Percentiles rank a stretch among this genome's conserved stretches.
phyloP scores from a whole-genome alignment of 805 yeast genomes.

The Metschnikowia cerradonensis region DNA sequence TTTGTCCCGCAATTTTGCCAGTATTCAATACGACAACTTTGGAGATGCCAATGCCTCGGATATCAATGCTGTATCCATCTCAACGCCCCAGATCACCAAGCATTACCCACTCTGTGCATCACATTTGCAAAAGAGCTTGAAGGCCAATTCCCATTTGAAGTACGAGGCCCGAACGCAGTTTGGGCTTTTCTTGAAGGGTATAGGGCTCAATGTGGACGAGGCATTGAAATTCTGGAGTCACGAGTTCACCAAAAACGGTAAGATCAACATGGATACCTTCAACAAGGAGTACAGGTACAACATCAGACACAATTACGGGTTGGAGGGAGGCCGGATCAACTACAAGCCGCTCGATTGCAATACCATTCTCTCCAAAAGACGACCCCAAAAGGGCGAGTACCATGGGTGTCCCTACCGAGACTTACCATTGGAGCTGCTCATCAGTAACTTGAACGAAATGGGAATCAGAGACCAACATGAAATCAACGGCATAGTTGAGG shows the following conservation, averaged over 20 bases:
- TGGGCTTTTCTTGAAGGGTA: constrained; percentile 79
- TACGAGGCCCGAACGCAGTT: constrained; percentile 84
- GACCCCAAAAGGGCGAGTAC: constrained; percentile 61
- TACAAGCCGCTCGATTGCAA: constrained; percentile 85
- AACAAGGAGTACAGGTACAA: constrained; percentile 86
- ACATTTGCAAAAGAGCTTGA: constrained; percentile 59
- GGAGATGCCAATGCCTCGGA: constrained; percentile 34
- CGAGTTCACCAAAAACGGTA: constrained; percentile 56
- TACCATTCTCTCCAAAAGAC: constrained; percentile 66
- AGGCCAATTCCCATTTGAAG: constrained; percentile 65
- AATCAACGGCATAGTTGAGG: constrained; percentile 59
- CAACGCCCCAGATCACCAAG: constrained; percentile 47
- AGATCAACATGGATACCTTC: constrained; percentile 66
- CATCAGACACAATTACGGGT: constrained; percentile 84
- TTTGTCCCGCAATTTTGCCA: constrained; percentile 52
- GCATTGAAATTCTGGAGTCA: constrained; percentile 80
- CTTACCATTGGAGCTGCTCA: constrained; percentile 59
- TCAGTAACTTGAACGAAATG: constrained; percentile 52
- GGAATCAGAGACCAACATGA: constrained; percentile 59
- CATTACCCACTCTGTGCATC: constrained; percentile 84
- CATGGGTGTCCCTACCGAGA: constrained; percentile 96
- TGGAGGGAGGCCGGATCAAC: constrained; percentile 84
- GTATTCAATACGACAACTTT: constrained; percentile 52
- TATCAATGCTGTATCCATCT: constrained; percentile 60
- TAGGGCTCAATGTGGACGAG: constrained; percentile 84